Evolutionary conservation across 2,329 filamentous ascomycete species (phyloP), one percentile per base, ranked within the genome.

Genomic region (Boeremia lycopersici): DNA sequence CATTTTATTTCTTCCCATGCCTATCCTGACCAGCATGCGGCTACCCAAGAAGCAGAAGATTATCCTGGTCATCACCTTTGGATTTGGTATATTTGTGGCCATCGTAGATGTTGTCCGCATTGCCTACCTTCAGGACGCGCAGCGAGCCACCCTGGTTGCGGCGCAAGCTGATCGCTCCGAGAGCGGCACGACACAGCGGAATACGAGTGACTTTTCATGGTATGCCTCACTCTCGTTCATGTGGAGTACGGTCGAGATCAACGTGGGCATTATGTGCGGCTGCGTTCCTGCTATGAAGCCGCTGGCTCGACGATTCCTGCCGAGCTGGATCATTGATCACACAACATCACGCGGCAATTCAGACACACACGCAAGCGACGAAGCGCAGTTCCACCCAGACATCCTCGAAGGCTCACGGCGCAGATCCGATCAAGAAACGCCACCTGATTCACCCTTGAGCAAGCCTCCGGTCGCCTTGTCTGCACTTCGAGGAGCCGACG

Each of bases 221-320:
- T 92, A 93, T 69, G 90, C 90, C 0, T 91, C 90, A 0, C 77
- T 92, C 5, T 90, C 91, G 0, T 88, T 96, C 69, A 93, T 96
- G 90, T 98, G 93, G 93, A 93, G 90, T 13, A 89, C 89, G 11
- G 86, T 97, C 48, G 93, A 97, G 74, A 91, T 96, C 68, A 95
- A 96, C 62, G 81, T 96, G 1, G 93, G 91, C 15, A 92, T 97
- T 64, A 88, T 92, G 60, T 96, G 91, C 69, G 93, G 89, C 36
- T 96, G 92, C 66, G 89, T 97, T n/a, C 93, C 93, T 8, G 93
- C 89, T 0, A 78, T 97, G 58, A 97, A 97, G 71, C 93, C 93
- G 1, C 79, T 98, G 6, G 86, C 93, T 50, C 84, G 90, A 35
- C 78, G 83, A 10, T 80, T 86, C 51, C 63, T 86, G 30, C 85